Evolutionary conservation across 1,284 basidiomycete genomes (phyloP).

Genomic region (Ganoderma leucocontextum): DNA sequence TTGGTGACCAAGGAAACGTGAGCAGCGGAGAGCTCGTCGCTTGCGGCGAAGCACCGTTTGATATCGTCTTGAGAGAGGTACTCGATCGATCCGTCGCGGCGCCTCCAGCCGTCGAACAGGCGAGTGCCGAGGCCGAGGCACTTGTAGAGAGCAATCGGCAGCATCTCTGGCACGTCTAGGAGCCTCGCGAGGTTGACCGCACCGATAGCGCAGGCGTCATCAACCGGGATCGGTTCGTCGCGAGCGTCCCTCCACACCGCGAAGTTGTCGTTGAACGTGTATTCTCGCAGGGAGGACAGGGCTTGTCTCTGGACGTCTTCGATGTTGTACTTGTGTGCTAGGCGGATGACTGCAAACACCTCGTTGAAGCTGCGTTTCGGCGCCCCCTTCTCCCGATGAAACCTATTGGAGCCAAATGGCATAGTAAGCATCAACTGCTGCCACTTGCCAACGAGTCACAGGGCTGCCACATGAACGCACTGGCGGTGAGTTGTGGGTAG

Average conservation of each 20-base stretch:
- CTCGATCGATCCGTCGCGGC: conserved; percentile 14
- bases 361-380: not conserved
- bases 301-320: conserved; percentile 11
- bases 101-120: conserved; percentile 3
- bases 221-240: not conserved
- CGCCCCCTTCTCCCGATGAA: not conserved
- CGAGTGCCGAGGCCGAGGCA: conserved; percentile 2
- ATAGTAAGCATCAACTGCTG: not conserved
- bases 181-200: conserved; percentile 22
- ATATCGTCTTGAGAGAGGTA: conserved; percentile 14
- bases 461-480: not conserved
- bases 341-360: conserved; percentile 13
- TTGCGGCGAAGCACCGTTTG: not conserved
- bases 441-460: not conserved
- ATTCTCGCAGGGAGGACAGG: not conserved
- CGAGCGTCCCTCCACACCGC: not conserved
- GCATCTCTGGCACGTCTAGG: conserved; percentile 5
- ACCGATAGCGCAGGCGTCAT: not conserved
- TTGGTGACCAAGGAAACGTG: not conserved
- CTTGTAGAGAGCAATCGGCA: conserved; percentile 8
- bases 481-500: not conserved
- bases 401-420: not conserved
- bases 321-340: conserved; percentile 24
- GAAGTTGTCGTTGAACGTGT: not conserved
- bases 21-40: not conserved